Percentiles rank a stretch among this genome's conserved stretches.
phyloP scores from a whole-genome alignment of 176 grass and related monocot genomes.

The Ensete glaucum region DNA sequence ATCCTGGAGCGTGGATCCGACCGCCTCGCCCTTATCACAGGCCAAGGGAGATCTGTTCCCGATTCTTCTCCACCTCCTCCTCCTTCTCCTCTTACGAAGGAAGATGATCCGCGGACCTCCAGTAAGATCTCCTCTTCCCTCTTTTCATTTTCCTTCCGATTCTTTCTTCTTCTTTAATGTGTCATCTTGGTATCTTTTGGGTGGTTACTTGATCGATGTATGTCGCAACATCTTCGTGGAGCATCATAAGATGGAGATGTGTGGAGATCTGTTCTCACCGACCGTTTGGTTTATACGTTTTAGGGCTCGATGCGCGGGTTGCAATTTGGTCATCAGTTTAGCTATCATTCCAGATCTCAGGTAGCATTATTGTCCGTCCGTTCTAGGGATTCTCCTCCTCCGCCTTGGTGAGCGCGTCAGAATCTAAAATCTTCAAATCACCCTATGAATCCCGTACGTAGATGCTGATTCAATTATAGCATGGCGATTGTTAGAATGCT shows the following conservation, averaged over 20 bases:
- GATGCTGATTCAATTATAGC: too few relatives aligned
- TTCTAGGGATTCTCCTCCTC: too few relatives aligned
- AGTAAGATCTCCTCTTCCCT: neutral
- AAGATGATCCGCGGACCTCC: neutral
- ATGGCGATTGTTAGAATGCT: too few relatives aligned
- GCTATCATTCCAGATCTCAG: too few relatives aligned
- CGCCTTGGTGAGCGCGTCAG: too few relatives aligned
- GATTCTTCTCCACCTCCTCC: conserved; percentile 8
- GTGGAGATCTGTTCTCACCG: neutral
- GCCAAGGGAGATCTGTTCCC: conserved; percentile 24
- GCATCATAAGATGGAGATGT: too few relatives aligned
- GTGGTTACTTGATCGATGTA: neutral
- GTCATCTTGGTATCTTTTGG: neutral
- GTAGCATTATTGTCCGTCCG: too few relatives aligned
- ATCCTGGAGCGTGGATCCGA: conserved; percentile 79
- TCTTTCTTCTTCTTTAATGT: neutral
- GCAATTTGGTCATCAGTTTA: too few relatives aligned
- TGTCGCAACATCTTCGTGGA: neutral
- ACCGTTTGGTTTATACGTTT: neutral
- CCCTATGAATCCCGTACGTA: too few relatives aligned
- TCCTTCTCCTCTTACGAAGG: conserved; percentile 19
- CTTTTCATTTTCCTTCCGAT: neutral
- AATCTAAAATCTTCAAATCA: too few relatives aligned
- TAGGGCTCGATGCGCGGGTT: neutral
- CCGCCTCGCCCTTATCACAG: conserved; percentile 71